Base-by-base conservation (phyloP, 2,329 filamentous ascomycete genomes). In the Beauveria sp. region DNA sequence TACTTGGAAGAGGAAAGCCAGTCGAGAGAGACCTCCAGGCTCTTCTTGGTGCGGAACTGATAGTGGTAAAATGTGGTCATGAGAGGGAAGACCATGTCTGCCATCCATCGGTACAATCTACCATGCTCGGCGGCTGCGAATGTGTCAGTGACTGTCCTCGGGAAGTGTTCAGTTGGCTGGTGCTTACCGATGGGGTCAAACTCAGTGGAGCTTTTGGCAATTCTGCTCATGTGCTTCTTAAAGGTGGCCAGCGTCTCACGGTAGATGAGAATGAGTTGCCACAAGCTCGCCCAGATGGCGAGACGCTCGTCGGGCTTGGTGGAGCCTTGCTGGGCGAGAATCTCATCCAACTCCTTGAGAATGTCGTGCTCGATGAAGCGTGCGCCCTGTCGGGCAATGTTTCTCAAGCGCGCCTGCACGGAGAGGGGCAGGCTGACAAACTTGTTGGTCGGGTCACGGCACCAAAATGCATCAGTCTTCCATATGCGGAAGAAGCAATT, bases 401-500 rank as follows among this genome's bases (percentile, higher is more conserved):
- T 70, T 22, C 75, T 71, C 59, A 78, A 66, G 62, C 75, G 72
- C 20, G 73, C 74, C 60, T 77, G 74, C 28, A 76, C 73, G 22
- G 73, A 74, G n/a, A 73, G 64, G 7, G 75, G 75, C 3, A 77
- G 69, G 9, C 64, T 70, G 50, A 68, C 69, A 41, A 74, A 65
- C 52, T 74, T 75, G 51, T 75, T 73, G 58, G 69, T 68, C 2
- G 74, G 73, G 61, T 73, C 73, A 24, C 70, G 70, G 65, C 73
- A 79, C 65, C 70, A 73, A 63, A 81, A 79, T 1, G 70, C 70
- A 7, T 71, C 68, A 20, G 76, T 75, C 61, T 74, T 76, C 77
- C 76, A 81, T 63, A 81, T 79, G 63, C 72, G 75, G 67, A 80
- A 81, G 71, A 80, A 77, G 69, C 77, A 80, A 64, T 76, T 77